Evolutionary conservation across 1,284 basidiomycete genomes (phyloP).

Genomic region (Rhodotorula sp.): DNA sequence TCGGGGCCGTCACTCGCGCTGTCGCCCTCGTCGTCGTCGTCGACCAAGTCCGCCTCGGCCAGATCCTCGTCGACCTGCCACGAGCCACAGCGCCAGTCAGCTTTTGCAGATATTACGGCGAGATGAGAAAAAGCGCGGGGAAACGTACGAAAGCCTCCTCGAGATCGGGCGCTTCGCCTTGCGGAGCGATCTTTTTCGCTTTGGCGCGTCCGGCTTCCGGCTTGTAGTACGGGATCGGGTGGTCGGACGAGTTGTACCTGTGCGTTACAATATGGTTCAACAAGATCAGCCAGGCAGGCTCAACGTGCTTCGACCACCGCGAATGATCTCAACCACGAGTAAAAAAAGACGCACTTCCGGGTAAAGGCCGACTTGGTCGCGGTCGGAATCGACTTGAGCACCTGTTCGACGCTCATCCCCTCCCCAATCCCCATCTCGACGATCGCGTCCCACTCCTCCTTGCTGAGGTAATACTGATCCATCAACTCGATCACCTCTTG

Average conservation of each 20-base stretch:
- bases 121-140: slow-evolving; percentile 3
- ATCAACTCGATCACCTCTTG: slow-evolving; percentile 79
- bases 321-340: background rate
- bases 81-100: background rate
- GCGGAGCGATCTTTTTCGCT: slow-evolving; percentile 69
- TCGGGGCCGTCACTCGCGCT: no score
- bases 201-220: slow-evolving; percentile 71
- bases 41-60: slow-evolving; percentile 50
- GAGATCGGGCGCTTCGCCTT: slow-evolving; percentile 74
- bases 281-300: background rate
- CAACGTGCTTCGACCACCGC: background rate
- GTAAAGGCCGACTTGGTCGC: slow-evolving; percentile 84
- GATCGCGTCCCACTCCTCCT: slow-evolving; percentile 94
- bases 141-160: slow-evolving; percentile 76
- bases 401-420: slow-evolving; percentile 63
- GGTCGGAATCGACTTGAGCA: slow-evolving; percentile 79
- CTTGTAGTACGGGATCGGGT: slow-evolving; percentile 89
- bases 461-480: slow-evolving; percentile 91
- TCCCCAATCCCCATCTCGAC: slow-evolving; percentile 88
- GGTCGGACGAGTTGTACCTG: slow-evolving; percentile 81
- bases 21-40: slow-evolving; percentile 51
- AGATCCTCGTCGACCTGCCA: slow-evolving; percentile 52
- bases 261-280: background rate
- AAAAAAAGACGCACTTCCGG: slow-evolving; percentile 61
- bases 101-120: slow-evolving; percentile 3